phyloP scores from a whole-genome alignment of 2,329 filamentous ascomycete genomes.

The Aciculosporium take region DNA sequence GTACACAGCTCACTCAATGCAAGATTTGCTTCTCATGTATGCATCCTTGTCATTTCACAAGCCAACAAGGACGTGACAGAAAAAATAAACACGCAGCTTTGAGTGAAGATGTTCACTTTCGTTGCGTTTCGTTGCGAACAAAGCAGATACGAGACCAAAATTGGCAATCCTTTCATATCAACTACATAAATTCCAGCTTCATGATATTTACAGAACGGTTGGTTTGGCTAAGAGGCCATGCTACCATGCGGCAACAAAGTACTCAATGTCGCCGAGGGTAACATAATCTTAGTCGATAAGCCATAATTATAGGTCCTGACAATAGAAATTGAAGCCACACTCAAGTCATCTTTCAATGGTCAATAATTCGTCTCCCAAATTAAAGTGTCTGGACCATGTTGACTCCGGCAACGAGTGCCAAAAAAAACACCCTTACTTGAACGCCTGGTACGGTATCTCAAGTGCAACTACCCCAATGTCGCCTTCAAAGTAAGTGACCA shows the following conservation, averaged over 20 bases:
- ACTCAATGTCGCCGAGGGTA: conserved; percentile 9
- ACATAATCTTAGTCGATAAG: conserved; percentile 10
- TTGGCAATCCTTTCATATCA: background rate
- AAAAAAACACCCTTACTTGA: conserved; percentile 5
- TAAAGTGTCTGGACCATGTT: conserved; percentile 3
- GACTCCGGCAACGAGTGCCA: background rate
- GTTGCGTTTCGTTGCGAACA: background rate
- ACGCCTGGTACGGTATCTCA: conserved; percentile 15
- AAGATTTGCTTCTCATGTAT: background rate
- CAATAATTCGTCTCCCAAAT: conserved; percentile 3
- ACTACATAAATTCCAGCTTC: conserved; percentile 2
- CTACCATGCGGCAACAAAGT: background rate
- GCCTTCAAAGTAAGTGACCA: conserved; percentile 10
- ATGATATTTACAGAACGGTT: conserved; percentile 9
- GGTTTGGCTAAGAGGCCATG: background rate
- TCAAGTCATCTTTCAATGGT: background rate
- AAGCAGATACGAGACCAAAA: background rate
- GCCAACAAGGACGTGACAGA: background rate
- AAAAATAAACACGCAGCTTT: background rate
- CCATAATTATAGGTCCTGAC: conserved; percentile 9
- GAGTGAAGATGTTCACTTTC: background rate
- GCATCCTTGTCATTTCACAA: background rate
- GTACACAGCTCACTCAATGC: background rate
- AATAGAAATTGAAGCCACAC: background rate
- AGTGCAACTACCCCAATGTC: conserved; percentile 14